phyloP scores from a whole-genome alignment of 768 basidiomycete species.

The Mycena polygramma region DNA sequence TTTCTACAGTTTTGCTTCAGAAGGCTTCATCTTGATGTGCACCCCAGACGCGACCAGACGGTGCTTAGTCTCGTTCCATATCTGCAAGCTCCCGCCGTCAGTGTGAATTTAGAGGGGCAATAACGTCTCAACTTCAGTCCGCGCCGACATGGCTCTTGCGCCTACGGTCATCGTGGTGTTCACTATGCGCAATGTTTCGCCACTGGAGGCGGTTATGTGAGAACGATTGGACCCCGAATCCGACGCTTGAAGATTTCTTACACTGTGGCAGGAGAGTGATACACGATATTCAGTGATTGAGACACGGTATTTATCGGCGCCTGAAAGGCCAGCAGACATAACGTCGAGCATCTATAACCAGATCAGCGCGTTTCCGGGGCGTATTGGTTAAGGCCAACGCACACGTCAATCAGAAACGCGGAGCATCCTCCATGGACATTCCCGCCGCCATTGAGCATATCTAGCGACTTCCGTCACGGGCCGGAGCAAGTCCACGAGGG shows the following conservation, averaged over 20 bases:
- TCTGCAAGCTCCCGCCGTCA: conserved; percentile 47
- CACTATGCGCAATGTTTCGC: conserved; percentile 65
- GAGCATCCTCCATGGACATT: conserved; percentile 32
- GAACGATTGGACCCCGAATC: too few species aligned
- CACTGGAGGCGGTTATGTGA: conserved; percentile 44
- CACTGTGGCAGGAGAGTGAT: conserved; percentile 68
- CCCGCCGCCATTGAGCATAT: conserved; percentile 34
- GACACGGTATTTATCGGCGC: conserved; percentile 53
- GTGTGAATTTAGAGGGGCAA: background rate
- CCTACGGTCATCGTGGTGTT: conserved; percentile 67
- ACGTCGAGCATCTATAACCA: conserved; percentile 14
- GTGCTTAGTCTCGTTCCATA: conserved; percentile 68
- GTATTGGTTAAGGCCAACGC: background rate
- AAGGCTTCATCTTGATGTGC: conserved; percentile 69
- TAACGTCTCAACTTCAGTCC: conserved; percentile 57
- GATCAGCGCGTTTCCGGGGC: background rate
- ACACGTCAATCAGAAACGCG: conserved; percentile 31
- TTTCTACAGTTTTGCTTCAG: conserved; percentile 36
- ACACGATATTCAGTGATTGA: conserved; percentile 66
- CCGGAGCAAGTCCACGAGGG: background rate
- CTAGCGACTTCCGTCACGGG: background rate
- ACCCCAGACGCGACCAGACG: conserved; percentile 69
- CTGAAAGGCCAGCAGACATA: conserved; percentile 51
- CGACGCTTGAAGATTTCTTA: conserved; percentile 38
- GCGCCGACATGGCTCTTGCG: conserved; percentile 59